Percentiles rank a stretch among this genome's conserved stretches.
phyloP scores from a whole-genome alignment of 345 rosid species.

The Euphorbia lathyris region DNA sequence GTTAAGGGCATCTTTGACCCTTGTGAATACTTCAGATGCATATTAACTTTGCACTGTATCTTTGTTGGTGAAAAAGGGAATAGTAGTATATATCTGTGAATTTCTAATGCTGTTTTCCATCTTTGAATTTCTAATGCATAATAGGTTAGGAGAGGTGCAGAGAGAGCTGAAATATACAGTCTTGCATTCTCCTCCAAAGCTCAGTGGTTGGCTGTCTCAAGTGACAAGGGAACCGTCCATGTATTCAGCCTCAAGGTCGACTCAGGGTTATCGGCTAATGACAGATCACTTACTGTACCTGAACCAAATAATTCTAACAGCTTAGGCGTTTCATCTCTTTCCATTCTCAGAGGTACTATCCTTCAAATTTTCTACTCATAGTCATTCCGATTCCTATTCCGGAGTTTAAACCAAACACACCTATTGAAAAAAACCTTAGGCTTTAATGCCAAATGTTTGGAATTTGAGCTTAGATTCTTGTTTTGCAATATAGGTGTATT shows the following conservation, averaged over 20 bases:
- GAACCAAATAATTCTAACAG: slow-evolving; percentile 31
- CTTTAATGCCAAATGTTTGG: background rate
- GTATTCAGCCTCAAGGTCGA: slow-evolving; percentile 76
- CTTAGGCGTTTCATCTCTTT: slow-evolving; percentile 50
- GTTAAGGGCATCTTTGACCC: background rate
- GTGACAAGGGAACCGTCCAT: slow-evolving; percentile 96
- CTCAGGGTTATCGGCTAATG: slow-evolving; percentile 40
- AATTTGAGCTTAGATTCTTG: background rate
- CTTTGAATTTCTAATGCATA: background rate
- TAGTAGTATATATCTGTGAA: too few species aligned
- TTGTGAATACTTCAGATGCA: background rate
- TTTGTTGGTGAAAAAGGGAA: background rate
- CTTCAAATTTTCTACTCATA: background rate
- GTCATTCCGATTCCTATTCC: background rate
- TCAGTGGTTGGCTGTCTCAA: slow-evolving; percentile 87
- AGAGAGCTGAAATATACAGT: slow-evolving; percentile 86
- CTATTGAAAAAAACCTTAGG: too few species aligned
- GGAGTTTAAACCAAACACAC: too few species aligned
- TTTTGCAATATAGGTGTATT: slow-evolving; percentile 54
- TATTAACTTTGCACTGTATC: background rate
- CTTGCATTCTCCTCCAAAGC: slow-evolving; percentile 81
- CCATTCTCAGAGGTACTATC: slow-evolving; percentile 66
- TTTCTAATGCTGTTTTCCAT: background rate
- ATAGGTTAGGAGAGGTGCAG: slow-evolving; percentile 93
- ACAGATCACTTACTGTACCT: slow-evolving; percentile 33